Evolutionary conservation across 78 protist species (phyloP).

Genomic region (Trichosphaerium sp.): DNA sequence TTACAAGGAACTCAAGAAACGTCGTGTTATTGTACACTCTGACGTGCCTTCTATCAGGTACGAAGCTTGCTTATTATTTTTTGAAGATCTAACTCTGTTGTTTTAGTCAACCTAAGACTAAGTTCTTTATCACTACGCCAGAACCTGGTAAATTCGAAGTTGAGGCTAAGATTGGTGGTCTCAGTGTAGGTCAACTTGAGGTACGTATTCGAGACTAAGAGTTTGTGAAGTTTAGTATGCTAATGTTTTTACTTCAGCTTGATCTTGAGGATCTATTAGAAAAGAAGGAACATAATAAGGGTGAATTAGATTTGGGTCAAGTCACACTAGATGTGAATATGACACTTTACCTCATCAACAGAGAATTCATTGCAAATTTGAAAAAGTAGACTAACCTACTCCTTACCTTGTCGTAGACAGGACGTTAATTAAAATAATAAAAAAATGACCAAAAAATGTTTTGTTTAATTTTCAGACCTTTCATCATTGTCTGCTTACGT

Average conservation of each 20-base stretch:
- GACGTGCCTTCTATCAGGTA: too few species aligned
- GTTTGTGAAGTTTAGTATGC: too few species aligned
- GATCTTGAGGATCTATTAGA: constrained; percentile 55
- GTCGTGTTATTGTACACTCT: constrained; percentile 55
- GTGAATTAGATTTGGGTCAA: constrained; percentile 36
- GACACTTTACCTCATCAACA: constrained; percentile 51
- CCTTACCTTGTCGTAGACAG: too few species aligned
- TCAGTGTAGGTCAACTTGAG: constrained; percentile 47
- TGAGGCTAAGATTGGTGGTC: constrained; percentile 52
- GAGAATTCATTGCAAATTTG: constrained; percentile 29
- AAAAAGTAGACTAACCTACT: too few species aligned
- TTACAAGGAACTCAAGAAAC: constrained; percentile 38
- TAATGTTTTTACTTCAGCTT: too few species aligned
- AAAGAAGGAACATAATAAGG: constrained; percentile 30
- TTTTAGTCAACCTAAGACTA: constrained; percentile 41
- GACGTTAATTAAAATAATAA: too few species aligned
- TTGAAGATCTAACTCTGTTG: too few species aligned
- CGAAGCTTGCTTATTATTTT: too few species aligned
- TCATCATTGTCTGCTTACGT: too few species aligned
- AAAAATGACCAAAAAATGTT: too few species aligned
- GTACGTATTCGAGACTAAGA: too few species aligned
- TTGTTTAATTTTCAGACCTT: too few species aligned
- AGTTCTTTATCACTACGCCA: constrained; percentile 43
- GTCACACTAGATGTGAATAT: constrained; percentile 57
- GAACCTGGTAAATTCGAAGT: constrained; percentile 60